Percentiles rank a stretch among this genome's conserved stretches.
Evolutionary conservation across 2,329 filamentous ascomycete species (phyloP).

Genomic region (Penicillium sumatraense): DNA sequence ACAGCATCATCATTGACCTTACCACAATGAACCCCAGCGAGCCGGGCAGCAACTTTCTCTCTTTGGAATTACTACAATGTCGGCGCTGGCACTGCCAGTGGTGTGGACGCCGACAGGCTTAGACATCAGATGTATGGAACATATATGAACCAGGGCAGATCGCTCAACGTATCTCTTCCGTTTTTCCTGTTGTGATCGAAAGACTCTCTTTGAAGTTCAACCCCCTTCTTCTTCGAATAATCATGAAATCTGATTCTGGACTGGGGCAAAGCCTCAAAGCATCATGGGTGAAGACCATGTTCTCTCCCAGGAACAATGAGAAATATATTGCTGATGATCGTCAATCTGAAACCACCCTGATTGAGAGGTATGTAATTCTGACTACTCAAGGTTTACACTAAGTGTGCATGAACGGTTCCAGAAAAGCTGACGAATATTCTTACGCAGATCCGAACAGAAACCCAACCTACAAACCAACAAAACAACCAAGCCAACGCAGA

Average conservation of each 20-base stretch:
- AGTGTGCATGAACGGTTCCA: neutral
- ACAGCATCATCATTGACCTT: neutral
- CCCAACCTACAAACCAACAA: neutral
- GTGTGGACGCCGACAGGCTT: neutral
- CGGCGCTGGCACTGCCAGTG: neutral
- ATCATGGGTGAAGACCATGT: neutral
- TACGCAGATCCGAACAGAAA: neutral
- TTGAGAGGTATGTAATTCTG: neutral
- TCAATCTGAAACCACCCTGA: constrained; percentile 2
- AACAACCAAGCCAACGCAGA: neutral
- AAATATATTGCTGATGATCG: neutral
- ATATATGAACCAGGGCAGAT: neutral
- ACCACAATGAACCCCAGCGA: neutral
- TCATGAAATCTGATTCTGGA: neutral
- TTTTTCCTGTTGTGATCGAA: too few relatives aligned
- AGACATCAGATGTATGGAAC: neutral
- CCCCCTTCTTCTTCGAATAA: too few relatives aligned
- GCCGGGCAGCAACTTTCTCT: neutral
- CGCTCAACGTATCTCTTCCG: too few relatives aligned
- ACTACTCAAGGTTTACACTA: too few relatives aligned
- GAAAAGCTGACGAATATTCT: neutral
- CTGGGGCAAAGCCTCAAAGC: neutral
- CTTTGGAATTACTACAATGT: neutral
- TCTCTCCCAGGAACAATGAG: neutral
- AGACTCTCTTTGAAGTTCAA: too few relatives aligned